Evolutionary conservation across 805 yeast genomes (phyloP), one percentile per base, ranked within the genome.

Genomic region (Saccharomycopsis sp.): DNA sequence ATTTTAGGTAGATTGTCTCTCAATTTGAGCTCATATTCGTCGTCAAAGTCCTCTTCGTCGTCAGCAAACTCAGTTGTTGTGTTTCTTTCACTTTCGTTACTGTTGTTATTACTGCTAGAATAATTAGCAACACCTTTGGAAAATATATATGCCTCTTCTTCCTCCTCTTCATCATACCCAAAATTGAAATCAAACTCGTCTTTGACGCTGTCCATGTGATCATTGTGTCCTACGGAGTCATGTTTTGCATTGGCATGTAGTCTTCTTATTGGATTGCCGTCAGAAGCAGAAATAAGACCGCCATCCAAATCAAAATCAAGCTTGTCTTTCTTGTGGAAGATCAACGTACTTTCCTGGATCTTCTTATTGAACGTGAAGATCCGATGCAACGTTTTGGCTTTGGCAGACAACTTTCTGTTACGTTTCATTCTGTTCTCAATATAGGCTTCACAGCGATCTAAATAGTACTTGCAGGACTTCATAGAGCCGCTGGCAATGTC

Each of bases 401-500:
- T 89, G 20, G 87, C 78, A 0, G 92, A 84, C 22, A 89, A 70
- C 61, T 80, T 81, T 23, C 35, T 25, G 34, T 34, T 47, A 56
- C 75, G 78, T 51, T 74, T 74, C 85, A 86, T 84, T 66, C 93
- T 82, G 64, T 83, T 79, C 38, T 82, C 80, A 24, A 90, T 85
- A 58, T 88, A 85, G 58, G 79, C 80, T 62, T 89, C 93, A 72
- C 96, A 87, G 65, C 90, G 82, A 57, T 83, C 80, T 56, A 90
- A 75, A 71, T 89, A 89, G 59, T 84, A 79, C 62, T 82, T 83
- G 66, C 96, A 89, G 64, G 87, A 94, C 57, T 87, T 85, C 92
- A 88, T 87, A 0, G 93, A 84, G 2, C 97, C 96, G 89, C 96
- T 87, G 15, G 89, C 92, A 55, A 89, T 85, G 72, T 90, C 96